Base-by-base conservation (phyloP, 164 flowering plant species). In the Stephania yunnanensis region DNA sequence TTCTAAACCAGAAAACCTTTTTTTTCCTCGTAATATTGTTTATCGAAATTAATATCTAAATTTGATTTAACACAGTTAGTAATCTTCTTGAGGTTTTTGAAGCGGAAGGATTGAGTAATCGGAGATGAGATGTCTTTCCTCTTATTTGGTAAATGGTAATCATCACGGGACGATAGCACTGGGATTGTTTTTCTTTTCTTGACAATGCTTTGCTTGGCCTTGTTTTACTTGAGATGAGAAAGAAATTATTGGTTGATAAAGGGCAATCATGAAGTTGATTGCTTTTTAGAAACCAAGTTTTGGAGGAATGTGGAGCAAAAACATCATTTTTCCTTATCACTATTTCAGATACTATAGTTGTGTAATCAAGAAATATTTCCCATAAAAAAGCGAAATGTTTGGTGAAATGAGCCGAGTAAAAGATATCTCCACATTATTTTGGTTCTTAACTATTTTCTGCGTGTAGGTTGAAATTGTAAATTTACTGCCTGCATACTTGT, bases 371-470 rank as follows among this genome's bases (percentile, higher is more conserved):
- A 48, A 48, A 48, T 8, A 48, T 8, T 48, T 48, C 13, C 53
- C 42, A 48, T 8, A 48, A 8, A 3, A 48, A 48, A 48, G 11
- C 4, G 13, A 48, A 48, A 48, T 48, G 53, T 1, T 48, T 48
- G 53, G 53, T 48, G 6, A 48, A 48, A 48, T 48, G 13, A 48
- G 11, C 0, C 13, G 9, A 48, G 53, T 48, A 12, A 48, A 48
- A 8, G 42, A 58, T 7, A 15, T 58, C n/a, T 58, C 65, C 65
- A 58, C 1, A 58, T 58, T 58, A 20, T 58, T 58, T 58, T 58
- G 65, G 65, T 36, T 58, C 50, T 69, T 73, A 61, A 73, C 74
- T 58, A 7, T n/a, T 58, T 72, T 58, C 65, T 20, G 6, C 22
- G 20, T 58, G 7, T 58, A 58, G 65, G 65, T n/a, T 17, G 5